Conservation (phyloP, 768 basidiomycete species). For the Suillus bovinus region DNA sequence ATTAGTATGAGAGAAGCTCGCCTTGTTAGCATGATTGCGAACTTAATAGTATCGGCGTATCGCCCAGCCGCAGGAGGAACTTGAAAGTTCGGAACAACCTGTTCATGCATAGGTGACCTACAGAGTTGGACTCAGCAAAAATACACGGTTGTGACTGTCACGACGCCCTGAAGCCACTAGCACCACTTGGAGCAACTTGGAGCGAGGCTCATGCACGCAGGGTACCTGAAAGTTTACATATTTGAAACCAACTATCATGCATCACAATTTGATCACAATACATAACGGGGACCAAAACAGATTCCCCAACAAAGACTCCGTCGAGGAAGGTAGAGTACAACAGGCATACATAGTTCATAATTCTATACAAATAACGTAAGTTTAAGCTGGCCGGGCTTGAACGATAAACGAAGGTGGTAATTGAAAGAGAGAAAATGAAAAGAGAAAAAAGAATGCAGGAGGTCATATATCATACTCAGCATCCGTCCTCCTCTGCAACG, state of each 20-base stretch:
- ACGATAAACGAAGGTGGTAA: neutral
- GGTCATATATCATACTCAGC: conserved; percentile 17
- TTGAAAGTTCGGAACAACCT: neutral
- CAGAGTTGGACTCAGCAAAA: too few species aligned
- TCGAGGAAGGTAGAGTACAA: neutral
- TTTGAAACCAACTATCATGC: neutral
- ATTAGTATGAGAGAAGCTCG: neutral
- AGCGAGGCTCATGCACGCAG: too few species aligned
- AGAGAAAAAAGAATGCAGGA: neutral
- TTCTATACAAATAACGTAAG: conserved; percentile 3
- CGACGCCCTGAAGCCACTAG: too few species aligned
- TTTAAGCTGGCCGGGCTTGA: neutral
- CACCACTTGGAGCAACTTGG: too few species aligned
- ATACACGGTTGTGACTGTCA: too few species aligned
- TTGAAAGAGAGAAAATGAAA: neutral
- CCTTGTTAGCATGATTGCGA: neutral
- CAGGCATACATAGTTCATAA: conserved; percentile 4
- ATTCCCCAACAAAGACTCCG: neutral
- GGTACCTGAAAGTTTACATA: too few species aligned
- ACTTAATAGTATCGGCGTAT: too few species aligned
- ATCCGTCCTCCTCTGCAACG: conserved; percentile 54
- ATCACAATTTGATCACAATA: neutral
- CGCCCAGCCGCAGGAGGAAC: neutral
- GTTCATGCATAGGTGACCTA: too few species aligned
- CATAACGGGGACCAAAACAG: neutral